phyloP scores from a whole-genome alignment of 345 rosid species.

The Citrus maxima region DNA sequence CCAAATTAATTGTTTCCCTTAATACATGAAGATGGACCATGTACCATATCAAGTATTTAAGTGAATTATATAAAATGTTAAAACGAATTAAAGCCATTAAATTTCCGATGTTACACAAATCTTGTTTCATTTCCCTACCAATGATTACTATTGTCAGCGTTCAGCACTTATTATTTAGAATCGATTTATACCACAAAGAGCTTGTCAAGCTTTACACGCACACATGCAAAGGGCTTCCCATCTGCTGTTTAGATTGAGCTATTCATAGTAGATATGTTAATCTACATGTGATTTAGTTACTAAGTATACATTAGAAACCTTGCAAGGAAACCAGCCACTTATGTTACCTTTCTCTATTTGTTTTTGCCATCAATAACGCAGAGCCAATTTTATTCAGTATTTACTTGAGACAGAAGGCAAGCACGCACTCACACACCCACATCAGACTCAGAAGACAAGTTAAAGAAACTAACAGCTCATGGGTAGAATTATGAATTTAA shows the following conservation, averaged over 20 bases:
- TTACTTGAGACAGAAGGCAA: not conserved
- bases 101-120: not conserved
- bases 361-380: not conserved
- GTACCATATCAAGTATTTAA: not conserved
- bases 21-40: not conserved
- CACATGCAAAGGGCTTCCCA: not conserved
- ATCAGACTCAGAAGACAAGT: not conserved
- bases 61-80: not conserved
- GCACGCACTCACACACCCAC: not conserved
- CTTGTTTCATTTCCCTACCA: not conserved
- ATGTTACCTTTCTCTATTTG: not conserved
- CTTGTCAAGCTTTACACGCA: not conserved
- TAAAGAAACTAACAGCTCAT: not conserved
- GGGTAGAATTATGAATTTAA: not conserved
- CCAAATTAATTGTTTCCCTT: not conserved
- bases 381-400: not conserved
- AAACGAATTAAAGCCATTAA: slow-evolving; percentile 1
- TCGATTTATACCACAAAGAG: not conserved
- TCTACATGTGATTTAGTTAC: not conserved
- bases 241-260: not conserved
- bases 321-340: not conserved
- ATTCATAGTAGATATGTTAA: not conserved
- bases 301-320: not conserved
- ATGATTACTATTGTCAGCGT: not conserved
- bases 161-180: not conserved